A percentile compares a stretch with the other conserved stretches of the same genome.
phyloP scores from a whole-genome alignment of 108 stramenopile species.

The Pseudonitzschia multistriata region DNA sequence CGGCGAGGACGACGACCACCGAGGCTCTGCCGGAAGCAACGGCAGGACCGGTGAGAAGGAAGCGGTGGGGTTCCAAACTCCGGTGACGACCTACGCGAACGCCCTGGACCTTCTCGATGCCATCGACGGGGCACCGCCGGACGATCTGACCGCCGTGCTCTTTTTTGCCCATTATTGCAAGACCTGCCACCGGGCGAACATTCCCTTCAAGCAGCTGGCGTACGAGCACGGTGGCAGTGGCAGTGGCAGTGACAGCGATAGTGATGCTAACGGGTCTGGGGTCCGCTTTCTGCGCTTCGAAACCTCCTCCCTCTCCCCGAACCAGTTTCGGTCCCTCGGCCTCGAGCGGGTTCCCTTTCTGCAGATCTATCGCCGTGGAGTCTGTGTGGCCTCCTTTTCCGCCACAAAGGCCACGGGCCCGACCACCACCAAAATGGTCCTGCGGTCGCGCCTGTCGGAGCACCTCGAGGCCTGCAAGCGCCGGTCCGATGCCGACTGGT shows the following conservation, averaged over 20 bases:
- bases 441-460: not conserved
- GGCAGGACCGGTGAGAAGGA: not conserved
- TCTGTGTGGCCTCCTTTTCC: conserved; percentile 17
- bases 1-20: not conserved
- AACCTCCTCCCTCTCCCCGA: conserved; percentile 9
- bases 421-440: not conserved
- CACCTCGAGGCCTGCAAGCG: not conserved
- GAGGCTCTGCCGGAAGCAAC: not conserved
- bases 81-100: not conserved
- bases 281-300: conserved; percentile 7
- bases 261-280: not conserved
- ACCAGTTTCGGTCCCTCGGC: conserved; percentile 14
- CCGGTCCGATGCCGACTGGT: conserved; percentile 9
- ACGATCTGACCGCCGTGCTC: conserved; percentile 18
- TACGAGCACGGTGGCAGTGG: not conserved
- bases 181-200: conserved; percentile 12
- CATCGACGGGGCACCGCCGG: not conserved
- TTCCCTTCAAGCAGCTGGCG: conserved; percentile 18
- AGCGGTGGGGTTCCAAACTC: not conserved
- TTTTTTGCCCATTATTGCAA: conserved; percentile 21
- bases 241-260: too few relatives aligned
- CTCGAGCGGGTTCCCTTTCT: conserved; percentile 17
- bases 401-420: not conserved
- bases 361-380: conserved; percentile 14
- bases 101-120: conserved; percentile 5